A percentile compares a stretch with the other conserved stretches of the same genome.
These are phyloP conservation scores for Ilyonectria robusta DNA, from an alignment of 2,329 filamentous ascomycete species.

Conservation along the genomic window DNA sequence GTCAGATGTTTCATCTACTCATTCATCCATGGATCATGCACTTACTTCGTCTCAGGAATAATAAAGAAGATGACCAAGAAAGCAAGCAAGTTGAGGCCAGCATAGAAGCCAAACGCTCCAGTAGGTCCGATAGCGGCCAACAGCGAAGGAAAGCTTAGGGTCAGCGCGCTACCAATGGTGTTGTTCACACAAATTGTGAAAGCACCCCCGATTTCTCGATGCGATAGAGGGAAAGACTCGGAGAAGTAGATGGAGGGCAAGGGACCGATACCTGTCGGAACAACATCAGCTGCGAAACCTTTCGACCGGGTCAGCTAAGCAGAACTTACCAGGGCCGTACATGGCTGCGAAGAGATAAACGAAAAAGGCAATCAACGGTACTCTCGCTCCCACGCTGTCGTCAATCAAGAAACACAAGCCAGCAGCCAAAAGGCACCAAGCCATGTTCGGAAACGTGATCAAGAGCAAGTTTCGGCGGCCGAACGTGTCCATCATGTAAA, in stretches of 20 bases:
- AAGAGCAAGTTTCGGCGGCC: conserved; percentile 63
- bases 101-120: conserved; percentile 73
- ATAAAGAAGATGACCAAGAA: conserved; percentile 75
- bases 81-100: conserved; percentile 71
- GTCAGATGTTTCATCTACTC: accelerated
- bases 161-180: conserved; percentile 45
- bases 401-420: conserved; percentile 65
- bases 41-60: conserved; percentile 67
- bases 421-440: conserved; percentile 47
- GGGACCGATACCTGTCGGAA: conserved; percentile 47
- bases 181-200: conserved; percentile 53
- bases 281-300: background rate
- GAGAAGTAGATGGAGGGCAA: conserved; percentile 63
- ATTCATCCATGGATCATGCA: background rate
- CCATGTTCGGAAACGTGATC: conserved; percentile 51
- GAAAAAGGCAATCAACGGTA: conserved; percentile 64
- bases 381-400: conserved; percentile 53
- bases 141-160: conserved; percentile 62
- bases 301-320: accelerated
- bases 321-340: conserved; percentile 55
- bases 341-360: conserved; percentile 64
- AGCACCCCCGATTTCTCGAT: conserved; percentile 58
- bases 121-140: conserved; percentile 55
- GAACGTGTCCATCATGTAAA: conserved; percentile 68
- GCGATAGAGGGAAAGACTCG: conserved; percentile 68